A percentile compares a stretch with the other conserved stretches of the same genome.
Conservation (phyloP, 2,329 filamentous ascomycete genomes). For the Aspergillus novoparasiticus region DNA sequence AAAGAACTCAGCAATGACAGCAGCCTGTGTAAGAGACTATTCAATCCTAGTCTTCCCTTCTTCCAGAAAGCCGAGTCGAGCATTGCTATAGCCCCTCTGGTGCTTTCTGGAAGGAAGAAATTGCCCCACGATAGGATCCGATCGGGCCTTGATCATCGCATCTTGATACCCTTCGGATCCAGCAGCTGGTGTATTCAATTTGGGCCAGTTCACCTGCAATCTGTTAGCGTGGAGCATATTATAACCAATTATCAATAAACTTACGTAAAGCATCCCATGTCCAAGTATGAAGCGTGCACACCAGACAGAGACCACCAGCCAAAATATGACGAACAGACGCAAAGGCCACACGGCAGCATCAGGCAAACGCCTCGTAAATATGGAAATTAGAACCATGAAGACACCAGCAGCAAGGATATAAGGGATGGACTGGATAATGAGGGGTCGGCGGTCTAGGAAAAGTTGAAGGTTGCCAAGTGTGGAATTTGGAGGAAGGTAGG, state of each 20-base stretch:
- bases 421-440: constrained; percentile 90
- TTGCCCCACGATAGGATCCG: constrained; percentile 77
- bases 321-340: constrained; percentile 79
- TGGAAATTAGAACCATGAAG: constrained; percentile 77
- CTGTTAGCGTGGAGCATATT: constrained; percentile 9
- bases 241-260: constrained; percentile 41
- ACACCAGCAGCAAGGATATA: constrained; percentile 85
- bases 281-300: constrained; percentile 74
- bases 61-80: constrained; percentile 80
- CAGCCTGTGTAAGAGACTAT: constrained; percentile 24
- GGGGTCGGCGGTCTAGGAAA: constrained; percentile 81
- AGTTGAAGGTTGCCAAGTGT: constrained; percentile 71
- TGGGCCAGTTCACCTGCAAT: constrained; percentile 91
- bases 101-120: constrained; percentile 66
- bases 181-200: constrained; percentile 85
- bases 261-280: constrained; percentile 92
- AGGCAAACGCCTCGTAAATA: constrained; percentile 71
- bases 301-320: constrained; percentile 70
- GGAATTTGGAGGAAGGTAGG: constrained; percentile 74
- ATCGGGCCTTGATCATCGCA: constrained; percentile 77
- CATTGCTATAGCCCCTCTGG: constrained; percentile 81
- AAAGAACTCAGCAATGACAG: neutral
- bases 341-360: constrained; percentile 78
- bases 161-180: constrained; percentile 88
- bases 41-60: constrained; percentile 99